Evolutionary conservation across 1,284 basidiomycete species (phyloP).

Genomic region (Puccinia brachypodii): DNA sequence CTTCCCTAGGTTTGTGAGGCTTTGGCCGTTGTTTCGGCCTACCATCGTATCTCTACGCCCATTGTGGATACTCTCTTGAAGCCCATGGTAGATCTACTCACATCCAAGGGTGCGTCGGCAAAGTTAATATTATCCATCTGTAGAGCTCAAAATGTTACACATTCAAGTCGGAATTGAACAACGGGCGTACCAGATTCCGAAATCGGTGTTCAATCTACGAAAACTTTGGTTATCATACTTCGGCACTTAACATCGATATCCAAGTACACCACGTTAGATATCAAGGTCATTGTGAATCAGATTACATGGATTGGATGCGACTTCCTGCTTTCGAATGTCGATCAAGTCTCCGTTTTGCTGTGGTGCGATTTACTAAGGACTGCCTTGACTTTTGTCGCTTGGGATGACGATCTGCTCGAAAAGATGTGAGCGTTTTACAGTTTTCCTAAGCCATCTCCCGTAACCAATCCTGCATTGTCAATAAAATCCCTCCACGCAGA

Average conservation of each 20-base stretch:
- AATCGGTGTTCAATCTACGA: slow-evolving; percentile 6
- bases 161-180: not conserved
- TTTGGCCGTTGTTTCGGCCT: slow-evolving; percentile 36
- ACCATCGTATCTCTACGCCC: slow-evolving; percentile 38
- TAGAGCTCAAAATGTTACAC: not conserved
- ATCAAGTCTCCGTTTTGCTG: not conserved
- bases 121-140: not conserved
- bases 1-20: slow-evolving; percentile 22
- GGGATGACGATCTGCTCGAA: slow-evolving; percentile 5
- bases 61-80: slow-evolving; percentile 19
- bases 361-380: slow-evolving; percentile 14
- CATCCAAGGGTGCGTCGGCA: slow-evolving; percentile 19
- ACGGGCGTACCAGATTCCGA: not conserved
- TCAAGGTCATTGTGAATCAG: not conserved
- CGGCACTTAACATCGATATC: not conserved
- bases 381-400: not conserved
- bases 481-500: too few relatives aligned
- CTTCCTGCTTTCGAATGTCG: not conserved
- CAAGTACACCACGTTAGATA: not conserved
- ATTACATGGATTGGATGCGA: not conserved
- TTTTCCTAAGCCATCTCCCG: too few relatives aligned
- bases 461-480: too few relatives aligned
- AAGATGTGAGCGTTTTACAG: slow-evolving; percentile 12
- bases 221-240: not conserved
- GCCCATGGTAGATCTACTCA: slow-evolving; percentile 22